Percentiles rank a stretch among this genome's conserved stretches.
Conservation (phyloP, 2,329 filamentous ascomycete species). For the Fusarium sp. region DNA sequence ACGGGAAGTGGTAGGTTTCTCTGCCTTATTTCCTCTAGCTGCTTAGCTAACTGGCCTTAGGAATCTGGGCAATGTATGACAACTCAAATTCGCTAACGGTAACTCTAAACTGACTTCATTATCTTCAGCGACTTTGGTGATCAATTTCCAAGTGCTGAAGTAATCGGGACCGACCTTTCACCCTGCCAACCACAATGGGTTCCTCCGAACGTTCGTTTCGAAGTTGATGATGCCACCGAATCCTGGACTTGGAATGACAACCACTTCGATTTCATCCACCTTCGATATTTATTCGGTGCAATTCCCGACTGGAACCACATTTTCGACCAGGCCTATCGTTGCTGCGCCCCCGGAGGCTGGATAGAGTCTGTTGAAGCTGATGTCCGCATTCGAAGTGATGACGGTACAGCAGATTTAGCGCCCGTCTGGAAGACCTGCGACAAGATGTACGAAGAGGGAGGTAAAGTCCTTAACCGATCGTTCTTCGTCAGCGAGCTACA, state of each 20-base stretch:
- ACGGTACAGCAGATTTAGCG: conserved; percentile 18
- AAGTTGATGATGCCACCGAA: conserved; percentile 34
- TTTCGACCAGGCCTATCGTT: conserved; percentile 34
- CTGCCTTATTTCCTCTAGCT: rapidly evolving
- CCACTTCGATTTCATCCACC: conserved; percentile 34
- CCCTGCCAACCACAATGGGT: conserved; percentile 37
- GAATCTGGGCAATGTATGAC: conserved; percentile 25
- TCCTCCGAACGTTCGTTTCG: conserved; percentile 37
- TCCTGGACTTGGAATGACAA: conserved; percentile 28
- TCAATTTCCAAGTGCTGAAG: conserved; percentile 22
- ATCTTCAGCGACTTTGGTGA: conserved; percentile 36
- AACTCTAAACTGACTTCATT: rapidly evolving
- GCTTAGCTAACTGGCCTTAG: rapidly evolving
- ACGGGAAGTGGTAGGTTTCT: conserved; percentile 16
- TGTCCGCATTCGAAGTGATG: conserved; percentile 26
- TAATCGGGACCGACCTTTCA: conserved; percentile 36
- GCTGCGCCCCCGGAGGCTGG: conserved; percentile 36
- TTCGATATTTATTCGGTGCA: conserved; percentile 38
- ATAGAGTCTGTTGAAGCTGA: conserved; percentile 35
- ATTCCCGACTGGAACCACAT: conserved; percentile 31
- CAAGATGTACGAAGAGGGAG: conserved; percentile 32
- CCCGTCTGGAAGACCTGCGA: neutral
- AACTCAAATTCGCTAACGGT: rapidly evolving
- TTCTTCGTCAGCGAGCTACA: conserved; percentile 34
- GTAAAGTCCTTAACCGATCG: neutral